Base-by-base conservation (phyloP, 345 rosid genomes). In the Litchi chinensis region DNA sequence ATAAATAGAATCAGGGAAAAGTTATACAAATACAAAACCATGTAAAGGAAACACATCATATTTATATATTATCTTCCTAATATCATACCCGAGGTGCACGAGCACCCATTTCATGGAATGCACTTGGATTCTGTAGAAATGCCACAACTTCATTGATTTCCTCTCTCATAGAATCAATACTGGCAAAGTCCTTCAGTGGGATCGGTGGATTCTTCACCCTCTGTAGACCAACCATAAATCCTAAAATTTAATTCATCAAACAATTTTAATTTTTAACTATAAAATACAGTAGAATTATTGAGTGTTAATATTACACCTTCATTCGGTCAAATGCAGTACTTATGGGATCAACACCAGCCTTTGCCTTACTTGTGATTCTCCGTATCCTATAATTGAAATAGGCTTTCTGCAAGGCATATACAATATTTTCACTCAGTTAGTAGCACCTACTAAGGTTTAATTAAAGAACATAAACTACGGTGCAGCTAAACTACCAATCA, bases 201-300 rank as follows among this genome's bases (percentile, higher is more conserved):
- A 95, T 95, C 7, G 98, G 97, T 71, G 98, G 98, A 89, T 87
- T 95, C 88, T 95, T 95, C 86, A 95, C 98, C 87, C 98, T 91
- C 98, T 91, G 83, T 78, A 85, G 64, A 82, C 46, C 67, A 80
- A 70, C 50, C 26, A 73, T 37, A 56, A 28, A 72, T 63, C 48
- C 73, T 79, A 71, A 68, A 68, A 73, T 40, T 46, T 10, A 71
- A 74, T 48, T 44, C 69, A 18, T 43, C 40, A 50, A 79, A 68
- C 46, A 6, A 41, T 65, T 73, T 24, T 48, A 32, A 32, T 32
- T 32, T 32, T 32, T 64, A 46, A 74, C 52, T 21, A 1, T 41
- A 54, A 63, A 65, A 65, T 67, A 56, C 39, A 65, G 54, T 13
- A 56, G 26, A 66, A 56, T 3, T 18, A 15, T 76, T 71, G 12